Percentiles rank a stretch among this genome's conserved stretches.
These are phyloP conservation scores for Dactylellina parvicollis DNA, from an alignment of 2,329 filamentous ascomycete species.

Conservation along the genomic window DNA sequence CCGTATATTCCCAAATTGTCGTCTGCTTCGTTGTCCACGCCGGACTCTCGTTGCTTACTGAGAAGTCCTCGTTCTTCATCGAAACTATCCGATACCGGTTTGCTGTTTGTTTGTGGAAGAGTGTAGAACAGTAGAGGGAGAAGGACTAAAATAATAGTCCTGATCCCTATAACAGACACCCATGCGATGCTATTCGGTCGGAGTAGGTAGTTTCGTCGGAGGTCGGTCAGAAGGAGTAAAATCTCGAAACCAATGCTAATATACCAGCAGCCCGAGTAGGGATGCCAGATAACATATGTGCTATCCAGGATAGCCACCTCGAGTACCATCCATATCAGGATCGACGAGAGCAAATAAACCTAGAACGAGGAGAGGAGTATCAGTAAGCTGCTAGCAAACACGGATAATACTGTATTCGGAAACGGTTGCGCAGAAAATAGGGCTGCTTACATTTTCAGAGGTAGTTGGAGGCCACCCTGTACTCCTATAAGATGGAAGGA, in stretches of 20 bases:
- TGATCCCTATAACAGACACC: slow-evolving; percentile 45
- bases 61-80: slow-evolving; percentile 57
- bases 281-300: slow-evolving; percentile 69
- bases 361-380: slow-evolving; percentile 54
- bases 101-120: slow-evolving; percentile 54
- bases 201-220: slow-evolving; percentile 55
- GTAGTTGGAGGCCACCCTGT: slow-evolving; percentile 9
- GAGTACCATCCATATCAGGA: slow-evolving; percentile 72
- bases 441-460: slow-evolving; percentile 52
- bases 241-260: slow-evolving; percentile 70
- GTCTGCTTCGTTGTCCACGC: slow-evolving; percentile 63
- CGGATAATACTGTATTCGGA: slow-evolving; percentile 54
- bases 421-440: not conserved
- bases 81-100: slow-evolving; percentile 45
- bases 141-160: slow-evolving; percentile 54
- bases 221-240: slow-evolving; percentile 60
- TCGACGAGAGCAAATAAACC: slow-evolving; percentile 71
- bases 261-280: slow-evolving; percentile 72
- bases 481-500: slow-evolving; percentile 4
- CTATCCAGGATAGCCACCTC: slow-evolving; percentile 67
- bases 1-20: slow-evolving; percentile 60
- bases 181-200: slow-evolving; percentile 36
- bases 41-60: slow-evolving; percentile 54
- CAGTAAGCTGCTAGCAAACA: not conserved
- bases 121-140: slow-evolving; percentile 55